Conservation (phyloP, 345 rosid genomes). For the Bruguiera sexangula region DNA sequence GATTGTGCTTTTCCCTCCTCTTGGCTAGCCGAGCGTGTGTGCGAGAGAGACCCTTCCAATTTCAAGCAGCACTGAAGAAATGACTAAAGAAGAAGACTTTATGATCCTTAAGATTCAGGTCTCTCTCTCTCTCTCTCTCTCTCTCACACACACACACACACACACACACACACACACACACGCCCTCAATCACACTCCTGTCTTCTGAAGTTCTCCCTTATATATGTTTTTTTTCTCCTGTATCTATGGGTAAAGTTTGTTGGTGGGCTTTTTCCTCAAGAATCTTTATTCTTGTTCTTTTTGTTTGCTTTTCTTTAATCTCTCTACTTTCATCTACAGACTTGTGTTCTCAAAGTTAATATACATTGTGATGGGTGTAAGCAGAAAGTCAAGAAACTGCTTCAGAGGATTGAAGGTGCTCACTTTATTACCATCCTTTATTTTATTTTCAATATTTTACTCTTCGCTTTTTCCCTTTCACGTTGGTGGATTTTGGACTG, state of each 20-base stretch:
- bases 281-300: constrained; percentile 12
- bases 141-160: no score
- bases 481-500: no score
- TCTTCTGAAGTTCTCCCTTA: not conserved
- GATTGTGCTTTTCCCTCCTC: not conserved
- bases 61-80: constrained; percentile 32
- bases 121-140: constrained; percentile 12
- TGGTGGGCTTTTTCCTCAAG: not conserved
- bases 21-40: not conserved
- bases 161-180: no score
- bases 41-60: constrained; percentile 24
- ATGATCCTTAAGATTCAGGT: constrained; percentile 90
- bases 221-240: not conserved
- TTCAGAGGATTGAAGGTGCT: constrained; percentile 81
- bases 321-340: constrained; percentile 35
- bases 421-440: not conserved
- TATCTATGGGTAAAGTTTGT: constrained; percentile 11
- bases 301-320: not conserved
- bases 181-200: constrained; percentile 16
- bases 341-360: constrained; percentile 68
- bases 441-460: not conserved
- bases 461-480: no score
- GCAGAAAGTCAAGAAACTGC: constrained; percentile 76
- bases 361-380: constrained; percentile 86
- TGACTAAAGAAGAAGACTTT: constrained; percentile 89